Conservation (phyloP, 2,329 filamentous ascomycete species). For the Apiospora phragmitis region DNA sequence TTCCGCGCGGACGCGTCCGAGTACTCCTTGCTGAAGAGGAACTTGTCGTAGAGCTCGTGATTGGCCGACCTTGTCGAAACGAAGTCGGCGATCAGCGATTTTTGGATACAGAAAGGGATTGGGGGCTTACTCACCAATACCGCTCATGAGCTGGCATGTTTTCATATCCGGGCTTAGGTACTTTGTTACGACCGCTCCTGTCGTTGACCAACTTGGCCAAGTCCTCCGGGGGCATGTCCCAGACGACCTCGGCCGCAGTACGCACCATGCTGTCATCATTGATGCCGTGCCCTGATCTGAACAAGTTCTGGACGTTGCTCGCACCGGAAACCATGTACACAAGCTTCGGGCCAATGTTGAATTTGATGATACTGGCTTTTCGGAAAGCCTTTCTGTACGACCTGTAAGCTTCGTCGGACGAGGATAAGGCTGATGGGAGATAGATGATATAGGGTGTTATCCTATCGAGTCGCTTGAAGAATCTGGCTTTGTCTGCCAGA, state of each 20-base stretch:
- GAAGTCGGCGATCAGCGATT: neutral
- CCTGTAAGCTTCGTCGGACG: neutral
- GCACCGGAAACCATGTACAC: constrained; percentile 19
- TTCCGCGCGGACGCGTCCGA: constrained; percentile 12
- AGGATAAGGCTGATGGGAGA: neutral
- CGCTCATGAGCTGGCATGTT: constrained; percentile 18
- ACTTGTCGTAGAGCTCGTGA: constrained; percentile 18
- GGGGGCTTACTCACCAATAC: constrained; percentile 20
- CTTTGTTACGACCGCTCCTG: constrained; percentile 17
- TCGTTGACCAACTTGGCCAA: constrained; percentile 18
- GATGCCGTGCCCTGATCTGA: constrained; percentile 10
- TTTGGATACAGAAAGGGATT: neutral
- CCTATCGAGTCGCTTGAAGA: constrained; percentile 15
- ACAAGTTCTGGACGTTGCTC: constrained; percentile 20
- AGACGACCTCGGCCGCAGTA: constrained; percentile 17
- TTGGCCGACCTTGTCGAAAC: neutral
- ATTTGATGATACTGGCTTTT: constrained; percentile 14
- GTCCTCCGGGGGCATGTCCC: constrained; percentile 18
- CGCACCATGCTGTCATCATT: constrained; percentile 13
- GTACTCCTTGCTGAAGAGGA: constrained; percentile 17
- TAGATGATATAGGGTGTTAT: too few relatives aligned
- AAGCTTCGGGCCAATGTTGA: constrained; percentile 13
- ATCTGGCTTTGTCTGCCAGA: constrained; percentile 12
- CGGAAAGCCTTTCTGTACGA: neutral
- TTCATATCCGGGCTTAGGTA: constrained; percentile 20